Conservation (phyloP, 2,329 filamentous ascomycete species). For the Ophiostoma fasciatum region DNA sequence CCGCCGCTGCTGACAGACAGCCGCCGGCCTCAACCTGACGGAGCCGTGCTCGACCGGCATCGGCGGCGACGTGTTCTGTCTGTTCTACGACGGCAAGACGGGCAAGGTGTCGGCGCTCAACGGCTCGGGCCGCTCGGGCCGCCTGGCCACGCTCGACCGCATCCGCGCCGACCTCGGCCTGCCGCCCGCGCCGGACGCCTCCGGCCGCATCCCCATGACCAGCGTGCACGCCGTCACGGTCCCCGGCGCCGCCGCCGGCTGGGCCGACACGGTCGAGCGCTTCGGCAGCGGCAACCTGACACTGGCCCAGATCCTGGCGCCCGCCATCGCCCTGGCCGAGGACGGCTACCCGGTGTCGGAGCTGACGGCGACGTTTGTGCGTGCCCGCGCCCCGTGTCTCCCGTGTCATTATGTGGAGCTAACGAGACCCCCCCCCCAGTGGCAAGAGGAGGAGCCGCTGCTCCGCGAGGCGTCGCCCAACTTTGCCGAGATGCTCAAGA, state of each 20-base stretch:
- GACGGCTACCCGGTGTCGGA: slow-evolving; percentile 84
- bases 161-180: slow-evolving; percentile 57
- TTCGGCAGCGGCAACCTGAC: slow-evolving; percentile 80
- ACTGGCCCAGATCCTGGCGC: slow-evolving; percentile 61
- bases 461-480: slow-evolving; percentile 71
- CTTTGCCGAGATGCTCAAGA: slow-evolving; percentile 73
- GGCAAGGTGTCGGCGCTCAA: slow-evolving; percentile 78
- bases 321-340: slow-evolving; percentile 75
- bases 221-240: slow-evolving; percentile 75
- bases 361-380: slow-evolving; percentile 51
- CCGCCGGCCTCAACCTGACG: slow-evolving; percentile 82
- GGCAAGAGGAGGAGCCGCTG: slow-evolving; percentile 47
- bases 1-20: slow-evolving; percentile 25
- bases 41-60: slow-evolving; percentile 91
- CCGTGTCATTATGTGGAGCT: not conserved
- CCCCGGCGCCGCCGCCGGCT: slow-evolving; percentile 82
- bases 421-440: slow-evolving; percentile 47
- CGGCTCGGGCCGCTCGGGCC: slow-evolving; percentile 74
- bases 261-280: slow-evolving; percentile 75
- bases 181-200: slow-evolving; percentile 30
- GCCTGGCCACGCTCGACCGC: slow-evolving; percentile 51
- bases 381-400: slow-evolving; percentile 18
- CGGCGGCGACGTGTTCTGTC: slow-evolving; percentile 92
- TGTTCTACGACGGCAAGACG: slow-evolving; percentile 75
- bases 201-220: slow-evolving; percentile 37